These are phyloP conservation scores for Lasiodiplodia sp. DNA, from an alignment of 2,329 filamentous ascomycete species.

Conservation along the genomic window DNA sequence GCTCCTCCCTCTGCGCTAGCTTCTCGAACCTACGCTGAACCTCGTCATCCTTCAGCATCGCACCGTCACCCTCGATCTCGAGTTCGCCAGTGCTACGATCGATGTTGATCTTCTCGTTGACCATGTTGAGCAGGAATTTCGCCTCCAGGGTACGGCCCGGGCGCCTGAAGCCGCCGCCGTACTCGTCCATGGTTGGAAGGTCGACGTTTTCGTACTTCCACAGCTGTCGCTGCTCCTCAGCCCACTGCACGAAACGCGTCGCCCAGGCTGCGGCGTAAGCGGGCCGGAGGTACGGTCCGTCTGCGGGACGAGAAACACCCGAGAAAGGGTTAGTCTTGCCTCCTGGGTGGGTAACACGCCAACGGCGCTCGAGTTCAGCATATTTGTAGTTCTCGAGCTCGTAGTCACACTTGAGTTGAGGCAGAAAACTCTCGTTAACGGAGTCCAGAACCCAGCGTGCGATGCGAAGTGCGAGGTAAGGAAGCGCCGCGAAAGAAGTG, in stretches of 20 bases:
- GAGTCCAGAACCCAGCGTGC: not conserved
- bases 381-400: not conserved
- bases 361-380: not conserved
- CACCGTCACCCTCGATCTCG: not conserved
- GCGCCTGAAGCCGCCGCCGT: conserved; percentile 11
- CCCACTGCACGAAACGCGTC: conserved; percentile 19
- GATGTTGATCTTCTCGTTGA: not conserved
- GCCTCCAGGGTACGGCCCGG: conserved; percentile 22
- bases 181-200: not conserved
- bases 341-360: not conserved
- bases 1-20: not conserved
- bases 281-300: not conserved
- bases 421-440: not conserved
- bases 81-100: not conserved
- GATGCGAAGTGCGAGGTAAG: conserved; percentile 9
- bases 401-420: not conserved
- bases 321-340: not conserved
- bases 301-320: not conserved
- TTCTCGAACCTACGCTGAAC: not conserved
- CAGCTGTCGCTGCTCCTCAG: conserved; percentile 25
- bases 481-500: not conserved
- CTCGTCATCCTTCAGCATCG: not conserved
- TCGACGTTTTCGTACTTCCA: conserved; percentile 8
- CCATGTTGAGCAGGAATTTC: conserved; percentile 1
- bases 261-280: conserved; percentile 27